These are phyloP conservation scores for Viola odorata DNA, from an alignment of 345 rosid species.

Conservation along the genomic window DNA sequence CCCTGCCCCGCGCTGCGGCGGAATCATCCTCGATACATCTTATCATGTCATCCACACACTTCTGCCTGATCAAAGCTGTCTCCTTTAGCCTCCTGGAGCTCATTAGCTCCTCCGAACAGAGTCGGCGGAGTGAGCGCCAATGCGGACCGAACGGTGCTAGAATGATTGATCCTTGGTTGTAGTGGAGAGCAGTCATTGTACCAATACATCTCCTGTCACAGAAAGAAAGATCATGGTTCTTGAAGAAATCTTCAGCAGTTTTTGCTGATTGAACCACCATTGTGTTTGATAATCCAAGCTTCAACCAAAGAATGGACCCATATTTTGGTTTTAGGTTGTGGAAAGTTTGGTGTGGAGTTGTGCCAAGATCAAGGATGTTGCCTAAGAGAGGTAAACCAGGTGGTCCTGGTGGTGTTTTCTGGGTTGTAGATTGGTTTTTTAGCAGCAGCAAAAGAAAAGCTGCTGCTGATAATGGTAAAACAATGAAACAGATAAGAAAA, in stretches of 20 bases:
- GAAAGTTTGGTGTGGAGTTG: conserved; percentile 16
- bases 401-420: conserved; percentile 17
- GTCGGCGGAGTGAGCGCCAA: conserved; percentile 15
- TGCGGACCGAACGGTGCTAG: conserved; percentile 5
- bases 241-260: conserved; percentile 21
- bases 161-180: conserved; percentile 8
- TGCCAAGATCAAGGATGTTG: conserved; percentile 22
- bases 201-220: conserved; percentile 5
- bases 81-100: conserved; percentile 11
- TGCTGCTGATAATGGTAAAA: too few species aligned
- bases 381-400: conserved; percentile 20
- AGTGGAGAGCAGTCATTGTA: conserved; percentile 7
- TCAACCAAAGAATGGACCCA: conserved; percentile 26
- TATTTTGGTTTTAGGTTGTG: conserved; percentile 7
- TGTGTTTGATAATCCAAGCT: conserved; percentile 17
- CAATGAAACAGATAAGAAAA: too few species aligned
- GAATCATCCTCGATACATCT: conserved; percentile 10
- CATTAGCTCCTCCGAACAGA: conserved; percentile 6
- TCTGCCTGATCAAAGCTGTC: background rate
- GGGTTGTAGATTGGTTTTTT: background rate
- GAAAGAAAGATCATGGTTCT: conserved; percentile 13
- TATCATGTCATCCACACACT: conserved; percentile 12
- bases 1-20: background rate
- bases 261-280: conserved; percentile 23
- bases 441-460: too few species aligned